Conservation (phyloP, 768 basidiomycete genomes). For the Coprinellus micaceus region DNA sequence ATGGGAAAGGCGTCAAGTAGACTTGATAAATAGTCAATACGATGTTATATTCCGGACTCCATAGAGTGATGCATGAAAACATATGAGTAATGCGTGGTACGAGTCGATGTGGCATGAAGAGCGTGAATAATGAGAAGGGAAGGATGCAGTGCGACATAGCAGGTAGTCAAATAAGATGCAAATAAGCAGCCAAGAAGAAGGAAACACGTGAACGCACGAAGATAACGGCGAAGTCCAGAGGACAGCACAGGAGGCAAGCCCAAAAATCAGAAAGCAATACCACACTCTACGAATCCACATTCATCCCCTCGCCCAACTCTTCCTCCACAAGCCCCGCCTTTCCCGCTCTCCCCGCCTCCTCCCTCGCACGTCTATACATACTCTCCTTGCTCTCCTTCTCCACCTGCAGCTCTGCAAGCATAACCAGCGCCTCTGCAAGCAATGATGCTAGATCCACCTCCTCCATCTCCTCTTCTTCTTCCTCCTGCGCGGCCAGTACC, state of each 20-base stretch:
- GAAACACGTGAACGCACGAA: too few relatives aligned
- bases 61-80: too few relatives aligned
- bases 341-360: conserved; percentile 1
- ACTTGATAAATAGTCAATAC: too few relatives aligned
- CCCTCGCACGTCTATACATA: conserved; percentile 7
- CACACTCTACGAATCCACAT: background rate
- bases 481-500: conserved; percentile 10
- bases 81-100: too few relatives aligned
- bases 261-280: background rate
- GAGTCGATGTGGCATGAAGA: too few relatives aligned
- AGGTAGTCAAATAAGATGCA: too few relatives aligned
- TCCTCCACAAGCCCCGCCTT: conserved; percentile 2
- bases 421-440: conserved; percentile 7
- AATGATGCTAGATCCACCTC: conserved; percentile 7
- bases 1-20: too few relatives aligned
- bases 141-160: too few relatives aligned
- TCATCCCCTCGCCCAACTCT: background rate
- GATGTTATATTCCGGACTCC: too few relatives aligned
- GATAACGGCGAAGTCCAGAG: too few relatives aligned
- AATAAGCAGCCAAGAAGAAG: too few relatives aligned
- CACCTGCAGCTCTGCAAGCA: conserved; percentile 2
- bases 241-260: background rate
- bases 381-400: conserved; percentile 13
- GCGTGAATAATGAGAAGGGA: too few relatives aligned
- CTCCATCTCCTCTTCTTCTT: conserved; percentile 13